Base-by-base conservation (phyloP, 108 stramenopile genomes). In the Aurantiochytrium sp. region DNA sequence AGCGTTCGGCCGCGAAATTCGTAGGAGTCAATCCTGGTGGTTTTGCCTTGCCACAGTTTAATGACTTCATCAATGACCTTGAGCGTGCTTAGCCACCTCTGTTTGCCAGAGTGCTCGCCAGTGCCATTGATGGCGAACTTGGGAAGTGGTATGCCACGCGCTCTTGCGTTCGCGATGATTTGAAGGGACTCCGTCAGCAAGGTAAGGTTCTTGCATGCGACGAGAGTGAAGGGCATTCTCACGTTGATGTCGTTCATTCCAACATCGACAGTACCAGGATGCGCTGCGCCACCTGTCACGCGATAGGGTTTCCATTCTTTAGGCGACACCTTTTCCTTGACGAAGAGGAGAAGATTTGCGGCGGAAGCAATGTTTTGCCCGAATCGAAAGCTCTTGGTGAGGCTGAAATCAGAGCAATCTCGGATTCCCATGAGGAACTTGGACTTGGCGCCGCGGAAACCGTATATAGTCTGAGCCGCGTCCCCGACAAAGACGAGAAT, bases 381-480 rank as follows among this genome's bases (percentile, higher is more conserved):
- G 58, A 93, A 93, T 4, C 93, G 90, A 60, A 88, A 92, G 60
- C 90, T 90, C 58, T 89, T 83, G 0, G 57, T 90, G 49, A 93
- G 83, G 60, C 28, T 72, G 8, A 35, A 23, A 5, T 59, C 45
- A 18, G 8, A 43, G 53, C 28, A 19, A 16, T 73, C 35, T 12
- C 43, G 51, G 58, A 92, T 60, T 21, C 60, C 57, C 90, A 91
- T 83, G 55, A 92, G 88, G 47, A 88, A 47, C 44, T 87, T 21
- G 0, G 90, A 72, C 90, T 89, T 92, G 19, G 93, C 93, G 42
- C 93, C 93, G 16, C 93, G 90, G 53, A 93, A 93, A 14, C 87
- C 60, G 42, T 93, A 93, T n/a, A 93, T 92, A 3, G 90, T 72
- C 72, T 93, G 93, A 1, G 91, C 93, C 5, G 93, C 90, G 58